Conservation (phyloP, 768 basidiomycete genomes). For the Tylopilus subfusipes region DNA sequence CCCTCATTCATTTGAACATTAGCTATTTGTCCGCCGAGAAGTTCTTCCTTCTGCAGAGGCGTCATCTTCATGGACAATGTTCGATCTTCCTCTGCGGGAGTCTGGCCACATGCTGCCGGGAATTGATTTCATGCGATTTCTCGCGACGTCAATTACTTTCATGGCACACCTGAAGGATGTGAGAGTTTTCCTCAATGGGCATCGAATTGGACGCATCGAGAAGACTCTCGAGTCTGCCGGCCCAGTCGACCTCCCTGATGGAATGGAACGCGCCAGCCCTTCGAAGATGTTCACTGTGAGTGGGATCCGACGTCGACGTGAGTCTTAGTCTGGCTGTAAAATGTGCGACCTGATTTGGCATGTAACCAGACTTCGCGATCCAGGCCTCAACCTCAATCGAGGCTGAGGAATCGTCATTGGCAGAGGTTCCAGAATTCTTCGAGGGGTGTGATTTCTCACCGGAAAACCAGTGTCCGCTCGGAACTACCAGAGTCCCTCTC, state of each 20-base stretch:
- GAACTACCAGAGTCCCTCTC: too few relatives aligned
- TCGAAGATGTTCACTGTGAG: conserved; percentile 66
- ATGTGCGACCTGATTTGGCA: neutral
- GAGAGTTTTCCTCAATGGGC: conserved; percentile 74
- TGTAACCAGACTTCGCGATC: neutral
- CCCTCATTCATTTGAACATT: neutral
- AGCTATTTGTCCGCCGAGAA: neutral
- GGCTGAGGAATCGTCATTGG: neutral
- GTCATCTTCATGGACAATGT: conserved; percentile 68
- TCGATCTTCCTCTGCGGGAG: conserved; percentile 82
- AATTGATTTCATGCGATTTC: conserved; percentile 85
- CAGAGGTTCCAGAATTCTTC: neutral
- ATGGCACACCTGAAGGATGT: conserved; percentile 75
- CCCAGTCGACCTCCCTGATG: conserved; percentile 15
- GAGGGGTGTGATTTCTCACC: neutral
- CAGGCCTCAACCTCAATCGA: neutral
- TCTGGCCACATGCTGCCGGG: conserved; percentile 67
- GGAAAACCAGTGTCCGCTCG: too few relatives aligned
- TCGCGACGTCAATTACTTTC: conserved; percentile 90
- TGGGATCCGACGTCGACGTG: conserved; percentile 61
- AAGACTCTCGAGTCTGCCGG: neutral
- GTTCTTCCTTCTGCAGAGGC: neutral
- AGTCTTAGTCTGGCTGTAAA: conserved; percentile 17
- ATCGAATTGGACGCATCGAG: conserved; percentile 58
- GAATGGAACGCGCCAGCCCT: conserved; percentile 53